phyloP scores from a whole-genome alignment of 345 rosid species.

The Pistacia vera region DNA sequence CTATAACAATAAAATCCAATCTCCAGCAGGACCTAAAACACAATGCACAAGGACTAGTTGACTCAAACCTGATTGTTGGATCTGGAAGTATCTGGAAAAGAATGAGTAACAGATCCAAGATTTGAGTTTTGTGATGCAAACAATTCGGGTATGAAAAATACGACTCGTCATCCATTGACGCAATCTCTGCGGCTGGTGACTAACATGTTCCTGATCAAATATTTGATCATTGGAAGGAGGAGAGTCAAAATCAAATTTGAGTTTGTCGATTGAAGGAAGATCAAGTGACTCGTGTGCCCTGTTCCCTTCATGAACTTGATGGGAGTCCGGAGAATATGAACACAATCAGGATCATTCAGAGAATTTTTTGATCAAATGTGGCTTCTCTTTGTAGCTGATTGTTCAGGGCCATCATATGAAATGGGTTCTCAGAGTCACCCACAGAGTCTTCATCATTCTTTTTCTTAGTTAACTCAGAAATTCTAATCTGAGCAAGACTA shows the following conservation, averaged over 20 bases:
- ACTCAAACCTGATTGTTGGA: constrained; percentile 33
- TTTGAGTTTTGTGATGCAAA: constrained; percentile 45
- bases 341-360: constrained; percentile 14
- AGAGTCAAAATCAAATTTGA: constrained; percentile 33
- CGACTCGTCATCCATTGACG: constrained; percentile 79
- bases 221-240: constrained; percentile 21
- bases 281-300: constrained; percentile 26
- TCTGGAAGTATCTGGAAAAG: constrained; percentile 30
- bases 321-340: not conserved
- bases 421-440: constrained; percentile 60
- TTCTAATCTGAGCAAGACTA: constrained; percentile 85
- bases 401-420: constrained; percentile 41
- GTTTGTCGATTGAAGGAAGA: constrained; percentile 41
- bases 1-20: constrained; percentile 12
- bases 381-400: constrained; percentile 32
- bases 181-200: constrained; percentile 65
- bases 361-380: constrained; percentile 46
- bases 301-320: constrained; percentile 17
- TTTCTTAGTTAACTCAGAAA: constrained; percentile 63
- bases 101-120: constrained; percentile 36
- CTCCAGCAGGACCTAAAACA: constrained; percentile 4
- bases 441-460: constrained; percentile 42
- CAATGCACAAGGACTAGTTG: not conserved
- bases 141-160: constrained; percentile 83
- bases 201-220: constrained; percentile 24